These are phyloP conservation scores for Ophiostoma sp. DNA, from an alignment of 2,329 filamentous ascomycete species.

Conservation along the genomic window DNA sequence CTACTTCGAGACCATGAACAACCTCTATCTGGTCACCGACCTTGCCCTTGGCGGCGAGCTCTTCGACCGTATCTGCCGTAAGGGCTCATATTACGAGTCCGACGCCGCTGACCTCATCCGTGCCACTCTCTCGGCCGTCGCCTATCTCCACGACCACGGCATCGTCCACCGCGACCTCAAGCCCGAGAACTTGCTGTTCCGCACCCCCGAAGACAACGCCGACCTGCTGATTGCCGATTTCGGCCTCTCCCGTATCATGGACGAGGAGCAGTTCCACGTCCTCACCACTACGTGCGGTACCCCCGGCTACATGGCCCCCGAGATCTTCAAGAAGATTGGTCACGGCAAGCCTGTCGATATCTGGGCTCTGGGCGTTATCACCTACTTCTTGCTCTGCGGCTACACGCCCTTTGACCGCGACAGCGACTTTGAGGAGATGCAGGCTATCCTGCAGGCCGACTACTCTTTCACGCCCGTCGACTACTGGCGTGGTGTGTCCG, in stretches of 20 bases:
- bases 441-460: conserved; percentile 94
- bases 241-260: conserved; percentile 94
- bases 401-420: conserved; percentile 98
- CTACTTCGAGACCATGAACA: conserved; percentile 99
- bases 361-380: conserved; percentile 98
- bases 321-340: conserved; percentile 98
- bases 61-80: conserved; percentile 97
- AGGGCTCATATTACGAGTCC: conserved; percentile 97
- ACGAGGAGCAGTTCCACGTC: conserved; percentile 97
- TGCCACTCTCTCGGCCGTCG: conserved; percentile 92
- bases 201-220: conserved; percentile 95
- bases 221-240: conserved; percentile 97
- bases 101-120: conserved; percentile 95
- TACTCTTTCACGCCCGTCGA: conserved; percentile 93
- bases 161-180: conserved; percentile 98
- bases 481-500: conserved; percentile 94
- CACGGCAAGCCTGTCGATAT: conserved; percentile 98
- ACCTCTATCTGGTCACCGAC: conserved; percentile 96
- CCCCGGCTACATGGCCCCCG: conserved; percentile 97
- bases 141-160: conserved; percentile 96
- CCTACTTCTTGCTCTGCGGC: conserved; percentile 95
- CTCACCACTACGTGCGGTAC: conserved; percentile 97
- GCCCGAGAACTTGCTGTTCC: conserved; percentile 94
- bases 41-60: conserved; percentile 94
- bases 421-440: conserved; percentile 98